A percentile compares a stretch with the other conserved stretches of the same genome.
Evolutionary conservation across 768 basidiomycete genomes (phyloP).

Genomic region (Boletus vinaceobasis): DNA sequence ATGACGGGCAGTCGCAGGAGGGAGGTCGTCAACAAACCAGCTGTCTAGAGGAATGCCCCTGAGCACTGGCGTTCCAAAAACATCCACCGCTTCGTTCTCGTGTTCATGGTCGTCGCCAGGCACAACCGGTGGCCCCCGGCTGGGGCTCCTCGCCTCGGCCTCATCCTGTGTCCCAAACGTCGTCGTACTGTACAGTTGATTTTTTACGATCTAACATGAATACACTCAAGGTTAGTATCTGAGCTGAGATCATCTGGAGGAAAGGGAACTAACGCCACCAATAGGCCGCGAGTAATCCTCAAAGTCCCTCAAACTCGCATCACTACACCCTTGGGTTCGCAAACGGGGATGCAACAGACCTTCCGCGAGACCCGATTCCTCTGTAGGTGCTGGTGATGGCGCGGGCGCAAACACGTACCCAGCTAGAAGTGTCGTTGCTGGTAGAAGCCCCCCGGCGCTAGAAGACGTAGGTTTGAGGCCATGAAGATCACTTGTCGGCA

Average conservation of each 20-base stretch:
- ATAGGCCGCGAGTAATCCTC: conserved; percentile 35
- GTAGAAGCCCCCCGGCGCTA: not conserved
- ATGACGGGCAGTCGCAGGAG: not conserved
- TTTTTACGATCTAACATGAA: conserved; percentile 26
- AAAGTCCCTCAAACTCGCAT: conserved; percentile 29
- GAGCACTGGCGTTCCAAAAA: conserved; percentile 6
- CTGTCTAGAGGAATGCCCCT: conserved; percentile 4
- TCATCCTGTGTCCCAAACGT: conserved; percentile 32
- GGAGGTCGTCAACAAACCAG: conserved; percentile 4
- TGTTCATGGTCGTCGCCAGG: not conserved
- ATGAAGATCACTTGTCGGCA: not conserved
- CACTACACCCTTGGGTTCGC: conserved; percentile 20
- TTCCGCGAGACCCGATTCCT: conserved; percentile 23
- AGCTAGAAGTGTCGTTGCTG: not conserved
- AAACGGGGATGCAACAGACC: conserved; percentile 32
- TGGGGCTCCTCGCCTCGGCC: conserved; percentile 6
- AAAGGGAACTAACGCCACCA: conserved; percentile 23
- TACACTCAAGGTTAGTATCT: not conserved
- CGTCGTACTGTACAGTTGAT: conserved; percentile 30
- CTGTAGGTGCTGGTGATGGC: conserved; percentile 27
- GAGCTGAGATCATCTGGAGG: not conserved
- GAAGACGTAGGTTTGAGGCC: not conserved
- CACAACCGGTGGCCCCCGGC: not conserved
- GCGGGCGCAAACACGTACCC: conserved; percentile 1
- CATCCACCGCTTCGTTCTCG: conserved; percentile 4